phyloP scores from a whole-genome alignment of 2,329 filamentous ascomycete species.

The Fusarium sp. region DNA sequence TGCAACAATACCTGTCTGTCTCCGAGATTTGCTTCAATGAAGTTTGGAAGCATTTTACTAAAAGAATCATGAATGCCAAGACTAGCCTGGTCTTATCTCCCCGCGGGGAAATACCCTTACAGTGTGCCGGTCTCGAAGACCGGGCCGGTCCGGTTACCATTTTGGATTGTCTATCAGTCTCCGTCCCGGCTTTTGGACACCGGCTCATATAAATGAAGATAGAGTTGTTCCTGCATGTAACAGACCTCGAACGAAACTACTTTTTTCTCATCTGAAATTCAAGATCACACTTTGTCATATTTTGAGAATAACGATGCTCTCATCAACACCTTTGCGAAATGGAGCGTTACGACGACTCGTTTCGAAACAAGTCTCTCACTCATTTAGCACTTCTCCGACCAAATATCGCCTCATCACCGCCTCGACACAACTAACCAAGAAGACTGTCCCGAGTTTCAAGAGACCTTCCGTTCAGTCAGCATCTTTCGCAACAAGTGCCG shows the following conservation, averaged over 20 bases:
- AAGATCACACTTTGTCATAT: neutral
- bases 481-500: constrained; percentile 39
- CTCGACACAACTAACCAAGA: constrained; percentile 3
- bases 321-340: constrained; percentile 10
- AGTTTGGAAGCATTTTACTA: neutral
- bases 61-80: neutral
- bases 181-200: neutral
- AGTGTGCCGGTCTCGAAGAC: constrained; percentile 1
- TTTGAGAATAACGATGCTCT: constrained; percentile 28
- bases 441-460: neutral
- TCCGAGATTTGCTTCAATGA: neutral
- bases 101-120: neutral
- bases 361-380: constrained; percentile 20
- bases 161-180: neutral
- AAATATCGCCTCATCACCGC: constrained; percentile 5
- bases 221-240: neutral
- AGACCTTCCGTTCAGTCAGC: neutral
- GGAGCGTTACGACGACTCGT: constrained; percentile 20
- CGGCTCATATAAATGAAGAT: constrained; percentile 8
- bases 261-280: neutral
- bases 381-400: constrained; percentile 20
- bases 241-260: neutral
- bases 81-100: neutral
- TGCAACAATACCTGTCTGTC: neutral
- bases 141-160: neutral